Percentiles rank a stretch among this genome's conserved stretches.
Evolutionary conservation across 1,139 yeast genomes (phyloP).

Genomic region (Protomyces gravidus): DNA sequence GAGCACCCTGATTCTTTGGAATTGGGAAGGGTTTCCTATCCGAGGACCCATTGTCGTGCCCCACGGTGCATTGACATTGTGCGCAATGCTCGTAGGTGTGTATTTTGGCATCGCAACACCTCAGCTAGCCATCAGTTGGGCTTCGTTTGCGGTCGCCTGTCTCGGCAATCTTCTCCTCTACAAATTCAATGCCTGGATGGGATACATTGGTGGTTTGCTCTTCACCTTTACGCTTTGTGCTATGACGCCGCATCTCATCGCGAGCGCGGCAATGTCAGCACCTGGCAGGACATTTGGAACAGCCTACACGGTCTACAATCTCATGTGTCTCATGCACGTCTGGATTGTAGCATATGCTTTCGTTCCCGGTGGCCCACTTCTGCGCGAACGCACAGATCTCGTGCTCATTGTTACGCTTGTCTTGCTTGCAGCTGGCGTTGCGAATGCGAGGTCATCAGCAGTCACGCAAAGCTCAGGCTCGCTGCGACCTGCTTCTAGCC

Average conservation of each 20-base stretch:
- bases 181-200: conserved; percentile 66
- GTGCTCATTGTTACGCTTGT: conserved; percentile 56
- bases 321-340: conserved; percentile 71
- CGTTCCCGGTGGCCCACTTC: conserved; percentile 85
- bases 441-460: too few relatives aligned
- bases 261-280: conserved; percentile 45
- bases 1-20: conserved; percentile 80
- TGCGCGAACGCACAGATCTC: conserved; percentile 83
- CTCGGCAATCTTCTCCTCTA: conserved; percentile 52
- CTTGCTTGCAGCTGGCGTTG: conserved; percentile 44
- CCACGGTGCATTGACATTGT: conserved; percentile 64
- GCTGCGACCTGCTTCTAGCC: background rate
- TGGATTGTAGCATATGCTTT: conserved; percentile 98
- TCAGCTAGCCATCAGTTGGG: conserved; percentile 36
- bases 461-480: conserved; percentile 3
- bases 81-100: conserved; percentile 58
- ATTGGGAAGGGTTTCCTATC: conserved; percentile 89
- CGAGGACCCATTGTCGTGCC: conserved; percentile 87
- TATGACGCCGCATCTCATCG: conserved; percentile 32
- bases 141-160: conserved; percentile 45
- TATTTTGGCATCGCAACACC: conserved; percentile 43
- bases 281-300: conserved; percentile 57
- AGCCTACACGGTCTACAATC: conserved; percentile 52
- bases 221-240: conserved; percentile 55
- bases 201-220: conserved; percentile 68